Evolutionary conservation across 352 stramenopile species (phyloP).

Genomic region (Pythium inflatum): DNA sequence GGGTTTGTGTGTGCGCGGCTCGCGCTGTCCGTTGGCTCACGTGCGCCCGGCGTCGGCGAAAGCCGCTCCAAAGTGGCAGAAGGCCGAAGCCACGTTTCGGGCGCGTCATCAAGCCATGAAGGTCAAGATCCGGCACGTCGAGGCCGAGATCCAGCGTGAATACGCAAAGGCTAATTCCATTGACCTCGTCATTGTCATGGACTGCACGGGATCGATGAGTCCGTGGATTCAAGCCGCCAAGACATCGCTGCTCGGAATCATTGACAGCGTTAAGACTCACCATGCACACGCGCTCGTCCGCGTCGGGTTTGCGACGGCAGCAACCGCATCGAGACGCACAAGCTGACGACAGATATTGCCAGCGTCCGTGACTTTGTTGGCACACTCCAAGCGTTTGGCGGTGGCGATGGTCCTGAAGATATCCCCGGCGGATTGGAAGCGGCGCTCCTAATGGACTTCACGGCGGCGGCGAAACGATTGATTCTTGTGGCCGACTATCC

Average conservation of each 20-base stretch:
- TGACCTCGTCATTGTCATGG: slow-evolving; percentile 54
- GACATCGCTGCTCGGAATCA: slow-evolving; percentile 37
- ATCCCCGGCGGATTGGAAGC: slow-evolving; percentile 42
- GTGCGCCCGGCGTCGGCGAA: neutral
- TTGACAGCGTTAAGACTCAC: slow-evolving; percentile 33
- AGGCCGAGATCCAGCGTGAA: slow-evolving; percentile 29
- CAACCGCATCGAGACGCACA: slow-evolving; percentile 31
- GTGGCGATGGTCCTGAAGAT: slow-evolving; percentile 42
- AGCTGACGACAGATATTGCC: slow-evolving; percentile 30
- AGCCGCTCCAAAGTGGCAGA: neutral
- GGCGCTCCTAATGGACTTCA: slow-evolving; percentile 37
- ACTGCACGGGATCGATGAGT: slow-evolving; percentile 48
- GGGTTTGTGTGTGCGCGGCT: neutral
- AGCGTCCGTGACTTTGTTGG: slow-evolving; percentile 34
- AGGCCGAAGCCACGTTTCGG: slow-evolving; percentile 29
- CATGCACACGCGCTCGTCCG: slow-evolving; percentile 34
- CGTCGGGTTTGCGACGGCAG: slow-evolving; percentile 41
- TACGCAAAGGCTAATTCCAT: slow-evolving; percentile 31
- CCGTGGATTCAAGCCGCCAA: slow-evolving; percentile 42
- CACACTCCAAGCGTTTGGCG: slow-evolving; percentile 32
- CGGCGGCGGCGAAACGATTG: slow-evolving; percentile 35
- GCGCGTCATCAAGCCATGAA: slow-evolving; percentile 35
- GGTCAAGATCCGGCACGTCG: slow-evolving; percentile 20
- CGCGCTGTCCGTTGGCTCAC: neutral
- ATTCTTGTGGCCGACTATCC: slow-evolving; percentile 43